Conservation (phyloP, 257 asterid genomes). For the Solanum arcanum region DNA sequence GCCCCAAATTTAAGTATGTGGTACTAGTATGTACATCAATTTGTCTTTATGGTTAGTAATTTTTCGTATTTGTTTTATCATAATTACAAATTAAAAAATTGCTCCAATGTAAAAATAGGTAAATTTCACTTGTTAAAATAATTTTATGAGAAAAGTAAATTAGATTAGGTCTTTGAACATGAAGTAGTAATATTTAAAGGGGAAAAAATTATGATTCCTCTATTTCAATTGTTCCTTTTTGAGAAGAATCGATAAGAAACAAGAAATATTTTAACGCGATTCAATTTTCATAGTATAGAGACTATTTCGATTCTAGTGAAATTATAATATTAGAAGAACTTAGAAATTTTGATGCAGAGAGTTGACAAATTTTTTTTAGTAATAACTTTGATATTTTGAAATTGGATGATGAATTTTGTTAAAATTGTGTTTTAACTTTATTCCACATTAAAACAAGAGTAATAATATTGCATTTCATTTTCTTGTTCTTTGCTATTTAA, state of each 20-base stretch:
- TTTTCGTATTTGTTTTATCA: background rate
- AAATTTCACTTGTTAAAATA: background rate
- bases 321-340: too few species aligned
- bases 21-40: background rate
- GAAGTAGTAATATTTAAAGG: background rate
- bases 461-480: background rate
- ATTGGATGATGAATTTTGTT: background rate
- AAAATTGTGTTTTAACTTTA: background rate
- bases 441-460: background rate
- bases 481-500: background rate
- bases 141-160: background rate
- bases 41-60: background rate
- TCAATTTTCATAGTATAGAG: background rate
- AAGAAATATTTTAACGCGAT: background rate
- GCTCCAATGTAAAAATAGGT: background rate
- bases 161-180: background rate
- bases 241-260: background rate
- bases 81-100: background rate
- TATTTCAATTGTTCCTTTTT: background rate
- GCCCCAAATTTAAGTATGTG: background rate
- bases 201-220: background rate
- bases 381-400: background rate
- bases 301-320: background rate
- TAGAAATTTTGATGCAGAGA: background rate
- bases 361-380: accelerated